Percentiles rank a stretch among this genome's conserved stretches.
These are phyloP conservation scores for Lolium multiflorum DNA, from an alignment of 176 grass and related monocot species.

Conservation along the genomic window DNA sequence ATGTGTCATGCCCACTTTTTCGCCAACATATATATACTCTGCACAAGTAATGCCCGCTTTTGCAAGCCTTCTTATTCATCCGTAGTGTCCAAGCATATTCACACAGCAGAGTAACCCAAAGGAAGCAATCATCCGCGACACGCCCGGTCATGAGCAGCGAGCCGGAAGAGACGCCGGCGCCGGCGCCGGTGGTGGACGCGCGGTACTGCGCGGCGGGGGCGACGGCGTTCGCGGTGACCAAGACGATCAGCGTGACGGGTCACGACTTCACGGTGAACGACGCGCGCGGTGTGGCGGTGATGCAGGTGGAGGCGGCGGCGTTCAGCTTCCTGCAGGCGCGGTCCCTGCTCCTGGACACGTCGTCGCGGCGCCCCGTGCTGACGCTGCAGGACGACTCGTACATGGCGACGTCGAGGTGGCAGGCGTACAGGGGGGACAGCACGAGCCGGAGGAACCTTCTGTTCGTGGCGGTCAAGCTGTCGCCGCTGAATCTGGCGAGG, in stretches of 20 bases:
- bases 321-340: conserved; percentile 45
- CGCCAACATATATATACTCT: too few species aligned
- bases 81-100: neutral
- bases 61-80: neutral
- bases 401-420: conserved; percentile 31
- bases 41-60: neutral
- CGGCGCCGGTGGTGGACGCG: conserved; percentile 47
- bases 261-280: conserved; percentile 61
- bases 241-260: conserved; percentile 45
- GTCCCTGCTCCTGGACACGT: conserved; percentile 52
- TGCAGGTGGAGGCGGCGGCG: conserved; percentile 55
- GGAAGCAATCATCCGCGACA: neutral
- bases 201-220: conserved; percentile 50
- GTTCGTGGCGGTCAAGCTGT: conserved; percentile 48
- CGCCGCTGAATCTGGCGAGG: conserved; percentile 29
- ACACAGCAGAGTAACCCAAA: neutral
- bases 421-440: conserved; percentile 61
- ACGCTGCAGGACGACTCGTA: conserved; percentile 44
- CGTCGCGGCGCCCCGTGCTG: conserved; percentile 41
- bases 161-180: neutral
- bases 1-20: too few species aligned
- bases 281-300: conserved; percentile 35
- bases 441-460: conserved; percentile 43
- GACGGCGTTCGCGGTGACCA: conserved; percentile 55
- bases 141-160: neutral